Conservation (phyloP, 2,329 filamentous ascomycete genomes). For the Monascus ruber region DNA sequence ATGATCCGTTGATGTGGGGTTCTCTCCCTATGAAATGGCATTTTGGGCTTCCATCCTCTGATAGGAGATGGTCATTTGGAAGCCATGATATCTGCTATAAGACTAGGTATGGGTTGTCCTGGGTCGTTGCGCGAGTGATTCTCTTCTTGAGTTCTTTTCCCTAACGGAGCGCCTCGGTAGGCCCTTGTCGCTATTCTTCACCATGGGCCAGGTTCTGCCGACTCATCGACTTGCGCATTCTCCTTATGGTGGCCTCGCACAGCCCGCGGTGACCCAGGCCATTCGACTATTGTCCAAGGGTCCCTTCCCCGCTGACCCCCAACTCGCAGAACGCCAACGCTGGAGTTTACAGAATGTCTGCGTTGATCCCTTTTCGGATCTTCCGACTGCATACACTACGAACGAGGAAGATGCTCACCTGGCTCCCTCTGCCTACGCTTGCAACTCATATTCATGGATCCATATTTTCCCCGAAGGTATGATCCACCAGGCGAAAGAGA, state of each 20-base stretch:
- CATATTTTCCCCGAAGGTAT: slow-evolving; percentile 95
- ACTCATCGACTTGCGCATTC: slow-evolving; percentile 76
- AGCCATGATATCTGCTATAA: slow-evolving; percentile 94
- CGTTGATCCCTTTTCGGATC: slow-evolving; percentile 36
- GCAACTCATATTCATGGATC: slow-evolving; percentile 68
- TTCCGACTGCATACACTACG: slow-evolving; percentile 30
- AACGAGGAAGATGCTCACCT: slow-evolving; percentile 41
- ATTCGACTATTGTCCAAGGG: slow-evolving; percentile 68
- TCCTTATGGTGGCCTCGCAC: slow-evolving; percentile 70
- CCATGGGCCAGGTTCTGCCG: slow-evolving; percentile 76
- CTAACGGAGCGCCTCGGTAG: slow-evolving; percentile 30
- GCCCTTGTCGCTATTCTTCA: slow-evolving; percentile 66
- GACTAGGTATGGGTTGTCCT: slow-evolving; percentile 49
- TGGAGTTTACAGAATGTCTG: slow-evolving; percentile 32
- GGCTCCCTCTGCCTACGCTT: slow-evolving; percentile 59
- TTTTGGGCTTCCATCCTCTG: slow-evolving; percentile 51
- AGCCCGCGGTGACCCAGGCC: slow-evolving; percentile 76
- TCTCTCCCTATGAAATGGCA: slow-evolving; percentile 65
- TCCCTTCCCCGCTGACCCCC: slow-evolving; percentile 42
- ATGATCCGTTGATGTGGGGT: slow-evolving; percentile 93
- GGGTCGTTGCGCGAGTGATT: slow-evolving; percentile 1
- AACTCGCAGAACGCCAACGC: slow-evolving; percentile 29
- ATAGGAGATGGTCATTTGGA: slow-evolving; percentile 78
- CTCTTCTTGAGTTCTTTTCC: slow-evolving; percentile 1
- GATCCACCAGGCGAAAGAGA: slow-evolving; percentile 73